Evolutionary conservation across 306 rosid species (phyloP), one percentile per base, ranked within the genome.

Genomic region (Senna siamea): DNA sequence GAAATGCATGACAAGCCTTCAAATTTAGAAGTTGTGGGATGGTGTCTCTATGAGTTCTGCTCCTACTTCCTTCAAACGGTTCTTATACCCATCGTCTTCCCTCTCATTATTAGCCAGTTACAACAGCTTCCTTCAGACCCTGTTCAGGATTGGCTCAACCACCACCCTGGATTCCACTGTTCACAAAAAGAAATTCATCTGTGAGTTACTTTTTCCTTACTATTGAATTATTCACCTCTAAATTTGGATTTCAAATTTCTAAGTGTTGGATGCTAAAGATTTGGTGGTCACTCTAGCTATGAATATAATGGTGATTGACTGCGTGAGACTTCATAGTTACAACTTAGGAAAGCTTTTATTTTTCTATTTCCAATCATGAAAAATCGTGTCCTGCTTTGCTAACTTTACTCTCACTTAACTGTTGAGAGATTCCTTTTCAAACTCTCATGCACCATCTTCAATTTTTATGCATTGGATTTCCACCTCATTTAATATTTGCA

Each of bases 41-140:
- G 97, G 93, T 83, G 81, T 48, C 79, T 87, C 6, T 91, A 93
- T 53, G 98, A 81, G 78, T 85, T 91, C 19, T 93, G 97, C 83
- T 81, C 87, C 22, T 83, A 88, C 71, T 91, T 89, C 68, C 70
- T 93, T 32, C 85, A 56, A 66, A 76, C 90, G 1, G 89, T 91
- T 48, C 87, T 93, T 35, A 69, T 93, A 20, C 98, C 97, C 12
- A 56, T 93, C 0, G 92, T 93, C 2, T 93, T 93, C 70, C 98
- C 98, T 22, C 95, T 93, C 80, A 83, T 93, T 28, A 84, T 93
- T 55, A 77, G 87, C 73, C 97, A 89, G 81, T 79, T 89, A 19
- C 85, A 80, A 30, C 53, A 70, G 2, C 26, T 53, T 2, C 76
- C 88, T 32, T 5, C 73, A n/a, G 77, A 74, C 76, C 73, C 83